These are phyloP conservation scores for Yarrowia keelungensis DNA, from an alignment of 805 yeast genomes.

Conservation along the genomic window DNA sequence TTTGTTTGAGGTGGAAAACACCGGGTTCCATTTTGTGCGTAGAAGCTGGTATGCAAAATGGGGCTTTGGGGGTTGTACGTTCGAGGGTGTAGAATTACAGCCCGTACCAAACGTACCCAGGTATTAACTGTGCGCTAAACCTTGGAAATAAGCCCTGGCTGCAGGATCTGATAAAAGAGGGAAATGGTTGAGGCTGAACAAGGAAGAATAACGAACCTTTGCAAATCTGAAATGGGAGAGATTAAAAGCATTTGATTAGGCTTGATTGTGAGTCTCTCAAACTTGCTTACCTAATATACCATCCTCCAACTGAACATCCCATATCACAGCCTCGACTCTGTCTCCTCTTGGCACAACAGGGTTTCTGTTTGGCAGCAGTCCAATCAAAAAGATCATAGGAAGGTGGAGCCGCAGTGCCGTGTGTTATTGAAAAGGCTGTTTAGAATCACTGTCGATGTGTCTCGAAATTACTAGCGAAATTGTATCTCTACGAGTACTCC, in stretches of 20 bases:
- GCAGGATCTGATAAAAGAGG: slow-evolving; percentile 35
- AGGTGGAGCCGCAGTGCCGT: slow-evolving; percentile 24
- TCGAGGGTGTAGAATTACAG: not conserved
- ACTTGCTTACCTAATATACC: too few species aligned
- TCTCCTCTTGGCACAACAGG: slow-evolving; percentile 28
- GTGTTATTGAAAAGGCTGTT: not conserved
- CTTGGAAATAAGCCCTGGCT: slow-evolving; percentile 11
- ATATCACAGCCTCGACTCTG: too few species aligned
- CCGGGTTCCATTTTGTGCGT: slow-evolving; percentile 19
- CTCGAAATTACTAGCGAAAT: too few species aligned
- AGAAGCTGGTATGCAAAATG: too few species aligned
- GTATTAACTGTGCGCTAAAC: slow-evolving; percentile 1
- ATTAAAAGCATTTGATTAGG: too few species aligned
- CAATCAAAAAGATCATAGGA: slow-evolving; percentile 30
- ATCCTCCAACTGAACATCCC: too few species aligned
- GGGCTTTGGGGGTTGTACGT: not conserved
- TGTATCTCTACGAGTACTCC: too few species aligned
- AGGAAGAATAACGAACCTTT: not conserved
- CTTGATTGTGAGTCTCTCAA: too few species aligned
- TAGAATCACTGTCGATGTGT: not conserved
- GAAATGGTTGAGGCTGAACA: not conserved
- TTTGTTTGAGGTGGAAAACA: slow-evolving; percentile 30
- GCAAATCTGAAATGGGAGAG: too few species aligned
- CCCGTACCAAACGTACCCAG: slow-evolving; percentile 6
- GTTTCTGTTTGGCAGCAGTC: slow-evolving; percentile 34